phyloP scores from a whole-genome alignment of 345 rosid species.

The Reutealis trisperma region DNA sequence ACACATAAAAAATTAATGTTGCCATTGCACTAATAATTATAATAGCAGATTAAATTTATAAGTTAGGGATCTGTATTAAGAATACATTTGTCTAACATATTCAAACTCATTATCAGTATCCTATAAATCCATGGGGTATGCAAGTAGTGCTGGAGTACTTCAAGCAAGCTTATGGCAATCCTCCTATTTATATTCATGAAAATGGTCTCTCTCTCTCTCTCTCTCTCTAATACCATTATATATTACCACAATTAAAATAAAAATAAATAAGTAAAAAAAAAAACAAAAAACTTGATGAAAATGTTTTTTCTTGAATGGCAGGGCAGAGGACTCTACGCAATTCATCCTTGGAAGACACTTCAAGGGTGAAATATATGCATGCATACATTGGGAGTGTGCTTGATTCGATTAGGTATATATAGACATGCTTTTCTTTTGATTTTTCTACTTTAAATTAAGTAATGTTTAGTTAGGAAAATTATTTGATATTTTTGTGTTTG shows the following conservation, averaged over 20 bases:
- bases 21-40: neutral
- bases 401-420: conserved; percentile 48
- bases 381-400: conserved; percentile 51
- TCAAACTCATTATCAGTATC: conserved; percentile 24
- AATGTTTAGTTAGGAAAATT: no score
- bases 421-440: neutral
- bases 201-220: conserved; percentile 36
- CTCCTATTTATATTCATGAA: conserved; percentile 46
- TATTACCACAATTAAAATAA: no score
- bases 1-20: neutral
- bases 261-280: no score
- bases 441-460: no score
- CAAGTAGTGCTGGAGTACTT: conserved; percentile 35
- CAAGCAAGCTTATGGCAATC: conserved; percentile 43
- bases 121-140: conserved; percentile 39
- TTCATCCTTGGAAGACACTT: conserved; percentile 45
- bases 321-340: conserved; percentile 46
- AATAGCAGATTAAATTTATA: no score
- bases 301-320: conserved; percentile 10
- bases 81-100: no score
- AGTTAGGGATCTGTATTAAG: no score
- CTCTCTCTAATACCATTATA: neutral
- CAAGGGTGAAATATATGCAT: conserved; percentile 44
- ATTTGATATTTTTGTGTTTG: no score
- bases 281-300: no score